These are phyloP conservation scores for Tylopilus balloui DNA, from an alignment of 768 basidiomycete species.

Conservation along the genomic window DNA sequence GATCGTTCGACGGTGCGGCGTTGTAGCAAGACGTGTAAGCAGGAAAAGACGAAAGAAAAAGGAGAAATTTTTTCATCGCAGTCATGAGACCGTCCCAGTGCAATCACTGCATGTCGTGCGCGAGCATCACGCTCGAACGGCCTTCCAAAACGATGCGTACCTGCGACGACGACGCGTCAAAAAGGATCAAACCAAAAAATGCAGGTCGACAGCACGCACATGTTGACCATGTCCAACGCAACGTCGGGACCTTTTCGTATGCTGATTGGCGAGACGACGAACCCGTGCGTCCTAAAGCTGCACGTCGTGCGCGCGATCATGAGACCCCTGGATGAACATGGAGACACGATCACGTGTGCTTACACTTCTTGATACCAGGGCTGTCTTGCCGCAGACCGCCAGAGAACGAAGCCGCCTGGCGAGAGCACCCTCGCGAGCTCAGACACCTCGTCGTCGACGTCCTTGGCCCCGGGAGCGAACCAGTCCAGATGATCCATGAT, in stretches of 20 bases:
- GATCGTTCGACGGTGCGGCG: background rate
- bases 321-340: background rate
- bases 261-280: conserved; percentile 48
- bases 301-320: background rate
- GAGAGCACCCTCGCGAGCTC: conserved; percentile 56
- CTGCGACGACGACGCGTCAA: conserved; percentile 9
- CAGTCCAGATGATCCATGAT: conserved; percentile 73
- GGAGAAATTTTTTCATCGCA: background rate
- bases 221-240: conserved; percentile 67
- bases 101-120: background rate
- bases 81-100: background rate
- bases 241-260: conserved; percentile 44
- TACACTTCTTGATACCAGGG: conserved; percentile 63
- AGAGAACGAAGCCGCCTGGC: conserved; percentile 57
- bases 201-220: conserved; percentile 38
- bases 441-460: conserved; percentile 48
- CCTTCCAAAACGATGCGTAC: conserved; percentile 33
- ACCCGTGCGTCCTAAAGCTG: conserved; percentile 51
- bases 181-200: background rate
- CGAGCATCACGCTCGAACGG: conserved; percentile 18
- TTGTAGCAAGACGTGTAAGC: background rate
- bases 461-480: conserved; percentile 45
- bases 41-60: background rate
- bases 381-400: conserved; percentile 57
- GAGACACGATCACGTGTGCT: conserved; percentile 2